Conservation (phyloP, 306 rosid genomes). For the Inga oerstediana region DNA sequence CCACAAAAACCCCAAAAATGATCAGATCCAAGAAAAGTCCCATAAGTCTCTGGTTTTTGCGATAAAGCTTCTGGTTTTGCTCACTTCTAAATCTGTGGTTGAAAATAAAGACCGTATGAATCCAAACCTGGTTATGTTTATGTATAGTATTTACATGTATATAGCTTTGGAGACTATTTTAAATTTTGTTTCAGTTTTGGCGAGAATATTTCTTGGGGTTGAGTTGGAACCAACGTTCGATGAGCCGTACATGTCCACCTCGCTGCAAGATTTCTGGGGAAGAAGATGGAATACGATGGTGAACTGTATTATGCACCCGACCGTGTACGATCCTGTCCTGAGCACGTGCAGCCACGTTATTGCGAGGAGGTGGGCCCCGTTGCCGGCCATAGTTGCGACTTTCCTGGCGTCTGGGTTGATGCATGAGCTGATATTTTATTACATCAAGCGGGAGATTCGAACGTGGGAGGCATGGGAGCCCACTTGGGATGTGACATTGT, state of each 20-base stretch:
- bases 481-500: conserved; percentile 39
- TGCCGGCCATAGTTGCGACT: conserved; percentile 19
- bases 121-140: conserved; percentile 21
- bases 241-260: conserved; percentile 31
- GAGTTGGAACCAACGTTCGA: conserved; percentile 40
- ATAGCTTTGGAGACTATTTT: conserved; percentile 34
- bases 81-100: conserved; percentile 1
- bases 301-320: conserved; percentile 31
- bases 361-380: conserved; percentile 38
- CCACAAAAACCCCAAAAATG: neutral
- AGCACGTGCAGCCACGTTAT: neutral
- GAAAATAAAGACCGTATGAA: conserved; percentile 18
- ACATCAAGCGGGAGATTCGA: conserved; percentile 38
- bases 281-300: conserved; percentile 43
- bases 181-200: neutral
- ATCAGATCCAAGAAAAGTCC: neutral
- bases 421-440: conserved; percentile 43
- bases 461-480: conserved; percentile 49
- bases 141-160: conserved; percentile 43
- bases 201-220: conserved; percentile 2
- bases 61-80: neutral
- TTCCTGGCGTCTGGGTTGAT: conserved; percentile 33
- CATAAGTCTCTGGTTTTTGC: neutral
- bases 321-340: conserved; percentile 30
- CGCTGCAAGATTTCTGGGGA: conserved; percentile 50